Conservation (phyloP, 768 basidiomycete genomes). For the Filobasidium wieringae region DNA sequence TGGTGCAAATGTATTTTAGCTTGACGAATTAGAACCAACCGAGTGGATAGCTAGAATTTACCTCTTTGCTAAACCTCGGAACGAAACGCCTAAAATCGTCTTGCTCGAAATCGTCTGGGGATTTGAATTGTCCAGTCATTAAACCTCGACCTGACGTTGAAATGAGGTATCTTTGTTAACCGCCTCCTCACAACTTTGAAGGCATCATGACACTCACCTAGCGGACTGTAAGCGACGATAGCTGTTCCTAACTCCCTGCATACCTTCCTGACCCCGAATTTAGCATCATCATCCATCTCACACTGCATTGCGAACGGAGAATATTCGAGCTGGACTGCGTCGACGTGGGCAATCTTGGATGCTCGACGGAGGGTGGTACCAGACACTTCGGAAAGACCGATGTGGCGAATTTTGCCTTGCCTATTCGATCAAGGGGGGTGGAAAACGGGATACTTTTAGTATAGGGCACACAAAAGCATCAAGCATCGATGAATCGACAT, state of each 20-base stretch:
- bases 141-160: constrained; percentile 5
- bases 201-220: constrained; percentile 37
- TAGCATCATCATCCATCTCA: constrained; percentile 10
- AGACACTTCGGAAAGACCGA: constrained; percentile 33
- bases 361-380: constrained; percentile 30
- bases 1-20: background rate
- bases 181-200: constrained; percentile 18
- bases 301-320: constrained; percentile 31
- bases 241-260: constrained; percentile 43
- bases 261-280: constrained; percentile 28
- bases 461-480: background rate
- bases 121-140: constrained; percentile 12
- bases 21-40: background rate
- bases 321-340: constrained; percentile 34
- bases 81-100: constrained; percentile 30
- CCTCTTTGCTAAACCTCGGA: constrained; percentile 37
- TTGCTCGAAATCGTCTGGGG: constrained; percentile 25
- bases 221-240: constrained; percentile 42
- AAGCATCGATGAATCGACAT: background rate
- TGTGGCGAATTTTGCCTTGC: constrained; percentile 31
- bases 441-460: background rate
- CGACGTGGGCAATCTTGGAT: constrained; percentile 24
- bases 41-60: background rate
- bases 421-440: background rate
- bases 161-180: background rate